A percentile compares a stretch with the other conserved stretches of the same genome.
These are phyloP conservation scores for Fusarium subtropicale DNA, from an alignment of 2,329 filamentous ascomycete genomes.

Conservation along the genomic window DNA sequence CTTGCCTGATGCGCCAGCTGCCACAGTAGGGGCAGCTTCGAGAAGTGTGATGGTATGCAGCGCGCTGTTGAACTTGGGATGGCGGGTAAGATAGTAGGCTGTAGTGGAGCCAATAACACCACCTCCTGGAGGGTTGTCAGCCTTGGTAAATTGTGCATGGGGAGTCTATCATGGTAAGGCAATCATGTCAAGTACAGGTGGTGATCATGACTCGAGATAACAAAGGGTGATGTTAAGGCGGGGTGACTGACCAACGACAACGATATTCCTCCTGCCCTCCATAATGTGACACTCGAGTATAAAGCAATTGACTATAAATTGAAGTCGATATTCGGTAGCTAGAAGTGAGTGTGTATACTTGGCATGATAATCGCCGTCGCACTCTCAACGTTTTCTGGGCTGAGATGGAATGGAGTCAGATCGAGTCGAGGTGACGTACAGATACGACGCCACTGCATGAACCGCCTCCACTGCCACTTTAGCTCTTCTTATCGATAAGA, in stretches of 20 bases:
- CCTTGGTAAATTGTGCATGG: constrained; percentile 1
- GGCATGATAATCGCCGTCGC: constrained; percentile 6
- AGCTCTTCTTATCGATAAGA: constrained; percentile 17
- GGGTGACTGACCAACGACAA: constrained; percentile 60
- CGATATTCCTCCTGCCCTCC: constrained; percentile 58
- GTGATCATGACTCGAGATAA: not conserved
- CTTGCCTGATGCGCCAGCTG: constrained; percentile 93
- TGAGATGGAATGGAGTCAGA: constrained; percentile 10
- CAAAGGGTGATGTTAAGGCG: not conserved
- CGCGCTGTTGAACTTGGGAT: constrained; percentile 80
- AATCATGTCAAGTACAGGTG: not conserved
- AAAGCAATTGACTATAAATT: not conserved
- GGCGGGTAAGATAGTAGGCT: constrained; percentile 90
- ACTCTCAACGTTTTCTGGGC: constrained; percentile 10
- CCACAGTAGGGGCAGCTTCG: constrained; percentile 84
- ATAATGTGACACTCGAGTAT: constrained; percentile 35
- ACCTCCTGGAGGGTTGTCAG: constrained; percentile 68
- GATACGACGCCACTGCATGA: constrained; percentile 6
- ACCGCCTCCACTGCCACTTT: not conserved
- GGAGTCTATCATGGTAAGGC: constrained; percentile 7
- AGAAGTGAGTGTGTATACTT: constrained; percentile 11
- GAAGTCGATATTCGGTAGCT: not conserved
- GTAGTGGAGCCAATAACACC: constrained; percentile 93
- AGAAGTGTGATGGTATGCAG: constrained; percentile 85
- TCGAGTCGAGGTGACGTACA: constrained; percentile 23